Evolutionary conservation across 2,329 filamentous ascomycete genomes (phyloP).

Genomic region (Dactylellina drechsleri): DNA sequence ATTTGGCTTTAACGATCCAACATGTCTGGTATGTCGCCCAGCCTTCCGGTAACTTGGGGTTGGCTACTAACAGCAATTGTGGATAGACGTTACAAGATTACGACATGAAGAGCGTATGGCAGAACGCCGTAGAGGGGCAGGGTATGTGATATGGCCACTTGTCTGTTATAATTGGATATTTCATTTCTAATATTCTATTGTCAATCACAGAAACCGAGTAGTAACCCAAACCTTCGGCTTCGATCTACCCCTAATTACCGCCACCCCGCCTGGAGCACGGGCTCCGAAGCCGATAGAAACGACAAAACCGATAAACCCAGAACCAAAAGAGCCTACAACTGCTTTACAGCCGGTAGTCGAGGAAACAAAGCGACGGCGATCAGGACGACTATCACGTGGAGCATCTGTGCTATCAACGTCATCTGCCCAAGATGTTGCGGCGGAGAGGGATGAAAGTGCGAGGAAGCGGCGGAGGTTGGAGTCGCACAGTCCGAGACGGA

Average conservation of each 20-base stretch:
- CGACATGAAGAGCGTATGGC: constrained; percentile 54
- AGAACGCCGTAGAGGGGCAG: constrained; percentile 48
- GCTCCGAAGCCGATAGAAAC: constrained; percentile 28
- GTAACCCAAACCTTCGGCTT: constrained; percentile 51
- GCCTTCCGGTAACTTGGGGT: neutral
- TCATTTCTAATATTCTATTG: neutral
- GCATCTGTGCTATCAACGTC: constrained; percentile 32
- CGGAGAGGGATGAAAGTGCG: constrained; percentile 33
- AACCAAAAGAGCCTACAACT: neutral
- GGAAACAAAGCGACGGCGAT: constrained; percentile 34
- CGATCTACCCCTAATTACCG: constrained; percentile 51
- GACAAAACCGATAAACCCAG: neutral
- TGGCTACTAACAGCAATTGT: constrained; percentile 4
- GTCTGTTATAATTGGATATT: neutral
- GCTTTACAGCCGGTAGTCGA: constrained; percentile 7
- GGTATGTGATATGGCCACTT: constrained; percentile 21
- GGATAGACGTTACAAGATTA: constrained; percentile 47
- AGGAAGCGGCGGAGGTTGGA: constrained; percentile 37
- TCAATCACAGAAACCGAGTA: constrained; percentile 18
- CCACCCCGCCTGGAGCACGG: constrained; percentile 41
- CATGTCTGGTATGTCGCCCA: constrained; percentile 44
- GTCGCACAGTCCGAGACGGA: constrained; percentile 28
- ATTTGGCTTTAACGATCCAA: neutral
- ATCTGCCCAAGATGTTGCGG: constrained; percentile 29
- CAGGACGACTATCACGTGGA: constrained; percentile 34